phyloP scores from a whole-genome alignment of 768 basidiomycete genomes.

The Hygrocybe coccinea region DNA sequence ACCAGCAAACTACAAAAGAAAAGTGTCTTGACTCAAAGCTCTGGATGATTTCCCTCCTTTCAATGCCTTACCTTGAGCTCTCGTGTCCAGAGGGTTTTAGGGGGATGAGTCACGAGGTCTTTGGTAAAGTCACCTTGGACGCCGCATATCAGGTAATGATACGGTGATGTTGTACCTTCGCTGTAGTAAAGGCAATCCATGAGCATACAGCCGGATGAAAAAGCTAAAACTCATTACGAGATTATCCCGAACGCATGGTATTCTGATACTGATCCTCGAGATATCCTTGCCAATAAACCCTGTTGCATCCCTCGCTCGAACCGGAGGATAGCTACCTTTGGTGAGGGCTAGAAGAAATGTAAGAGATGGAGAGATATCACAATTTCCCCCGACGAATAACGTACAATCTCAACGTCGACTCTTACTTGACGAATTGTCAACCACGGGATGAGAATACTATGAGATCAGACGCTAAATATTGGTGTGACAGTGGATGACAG shows the following conservation, averaged over 20 bases:
- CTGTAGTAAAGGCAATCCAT: constrained; percentile 21
- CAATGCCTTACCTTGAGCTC: constrained; percentile 56
- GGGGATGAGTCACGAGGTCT: constrained; percentile 64
- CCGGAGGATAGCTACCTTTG: constrained; percentile 73
- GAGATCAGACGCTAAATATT: neutral
- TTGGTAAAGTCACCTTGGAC: constrained; percentile 79
- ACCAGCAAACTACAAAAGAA: constrained; percentile 56
- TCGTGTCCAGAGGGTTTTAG: constrained; percentile 70
- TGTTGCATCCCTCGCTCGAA: constrained; percentile 84
- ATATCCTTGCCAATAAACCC: constrained; percentile 69
- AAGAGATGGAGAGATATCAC: constrained; percentile 22
- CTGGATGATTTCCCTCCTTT: neutral
- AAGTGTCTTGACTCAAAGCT: constrained; percentile 5
- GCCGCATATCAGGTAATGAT: constrained; percentile 78
- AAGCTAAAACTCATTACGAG: too few relatives aligned
- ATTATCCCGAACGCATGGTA: constrained; percentile 81
- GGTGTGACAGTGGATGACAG: neutral
- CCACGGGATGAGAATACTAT: constrained; percentile 70
- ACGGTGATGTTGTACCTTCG: constrained; percentile 66
- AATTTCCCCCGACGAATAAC: too few relatives aligned
- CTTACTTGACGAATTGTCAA: constrained; percentile 66
- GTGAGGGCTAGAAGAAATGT: constrained; percentile 52
- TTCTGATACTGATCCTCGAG: constrained; percentile 69
- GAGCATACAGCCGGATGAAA: neutral
- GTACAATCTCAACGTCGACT: constrained; percentile 72